Base-by-base conservation (phyloP, 75 land plant species). In the Selaginella tamariscina region DNA sequence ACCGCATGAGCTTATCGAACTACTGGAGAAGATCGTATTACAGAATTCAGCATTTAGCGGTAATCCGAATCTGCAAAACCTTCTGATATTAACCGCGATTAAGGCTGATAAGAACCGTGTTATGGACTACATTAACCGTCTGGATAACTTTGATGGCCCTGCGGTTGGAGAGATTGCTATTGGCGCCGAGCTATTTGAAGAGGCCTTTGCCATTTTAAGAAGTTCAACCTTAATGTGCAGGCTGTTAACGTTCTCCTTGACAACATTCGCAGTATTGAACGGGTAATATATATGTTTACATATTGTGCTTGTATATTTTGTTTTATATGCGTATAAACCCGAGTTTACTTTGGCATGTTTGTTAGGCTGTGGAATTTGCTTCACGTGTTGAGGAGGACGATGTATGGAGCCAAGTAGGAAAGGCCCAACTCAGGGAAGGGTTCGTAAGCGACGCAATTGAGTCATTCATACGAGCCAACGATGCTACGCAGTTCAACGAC, bases 61-160 rank as follows among this genome's bases (percentile, higher is more conserved):
- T n/a, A 59, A 59, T 59, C 62, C 62, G 8, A 59, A 59, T n/a
- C 26, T 59, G 26, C 62, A 59, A n/a, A 59, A 59, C 62, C 26
- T 59, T 9, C 62, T 59, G 2, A 59, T 59, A 23, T 21, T 59
- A 2, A 59, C 62, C n/a, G 62, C 62, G 9, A 59, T 59, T n/a
- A 59, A 59, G 23, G 62, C 62, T 9, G 62, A 59, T 2, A 59
- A 59, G 62, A 9, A 8, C 21, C 62, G 62, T 8, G 62, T 59
- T 26, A 59, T 59, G 26, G 62, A 59, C 62, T 59, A 59, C 26
- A 23, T 59, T 9, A 59, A 59, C 21, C 62, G 62, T 59, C n/a
- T 59, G 62, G 62, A 59, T n/a, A 59, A 59, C 26, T 59, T 59
- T n/a, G 62, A 59, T n/a, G 62, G 62, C n/a, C 62, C 62, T 59